phyloP scores from a whole-genome alignment of 169 alveolate species.

The Theileria equi region DNA sequence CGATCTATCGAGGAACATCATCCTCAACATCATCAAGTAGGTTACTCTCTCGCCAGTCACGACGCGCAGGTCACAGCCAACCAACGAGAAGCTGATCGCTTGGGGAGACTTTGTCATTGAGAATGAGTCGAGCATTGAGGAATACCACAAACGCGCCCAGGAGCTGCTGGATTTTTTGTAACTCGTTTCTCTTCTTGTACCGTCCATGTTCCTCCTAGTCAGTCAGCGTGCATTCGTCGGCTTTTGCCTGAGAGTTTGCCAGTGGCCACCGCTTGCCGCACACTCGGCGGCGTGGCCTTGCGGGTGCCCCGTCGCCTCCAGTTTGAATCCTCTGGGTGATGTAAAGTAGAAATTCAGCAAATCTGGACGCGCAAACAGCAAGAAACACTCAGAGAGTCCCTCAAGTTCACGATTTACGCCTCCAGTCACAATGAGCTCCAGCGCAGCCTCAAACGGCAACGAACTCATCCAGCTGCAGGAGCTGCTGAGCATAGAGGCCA shows the following conservation, averaged over 20 bases:
- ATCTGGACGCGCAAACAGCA: too few relatives aligned
- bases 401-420: neutral
- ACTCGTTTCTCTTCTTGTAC: too few relatives aligned
- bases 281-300: too few relatives aligned
- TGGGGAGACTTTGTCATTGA: slow-evolving; percentile 61
- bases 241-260: too few relatives aligned
- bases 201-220: too few relatives aligned
- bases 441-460: slow-evolving; percentile 33
- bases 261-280: too few relatives aligned
- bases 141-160: slow-evolving; percentile 4
- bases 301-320: too few relatives aligned
- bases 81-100: slow-evolving; percentile 23
- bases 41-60: neutral
- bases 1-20: slow-evolving; percentile 61
- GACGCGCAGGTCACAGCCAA: slow-evolving; percentile 25
- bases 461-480: slow-evolving; percentile 48
- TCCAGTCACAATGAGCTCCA: neutral
- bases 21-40: slow-evolving; percentile 70
- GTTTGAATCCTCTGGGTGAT: too few relatives aligned
- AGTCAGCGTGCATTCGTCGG: too few relatives aligned
- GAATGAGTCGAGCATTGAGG: slow-evolving; percentile 26
- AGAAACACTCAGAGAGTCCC: too few relatives aligned
- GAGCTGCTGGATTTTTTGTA: neutral
- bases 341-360: too few relatives aligned
- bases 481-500: slow-evolving; percentile 49